Evolutionary conservation across 345 rosid genomes (phyloP), one percentile per base, ranked within the genome.

Genomic region (Linum trigynum): DNA sequence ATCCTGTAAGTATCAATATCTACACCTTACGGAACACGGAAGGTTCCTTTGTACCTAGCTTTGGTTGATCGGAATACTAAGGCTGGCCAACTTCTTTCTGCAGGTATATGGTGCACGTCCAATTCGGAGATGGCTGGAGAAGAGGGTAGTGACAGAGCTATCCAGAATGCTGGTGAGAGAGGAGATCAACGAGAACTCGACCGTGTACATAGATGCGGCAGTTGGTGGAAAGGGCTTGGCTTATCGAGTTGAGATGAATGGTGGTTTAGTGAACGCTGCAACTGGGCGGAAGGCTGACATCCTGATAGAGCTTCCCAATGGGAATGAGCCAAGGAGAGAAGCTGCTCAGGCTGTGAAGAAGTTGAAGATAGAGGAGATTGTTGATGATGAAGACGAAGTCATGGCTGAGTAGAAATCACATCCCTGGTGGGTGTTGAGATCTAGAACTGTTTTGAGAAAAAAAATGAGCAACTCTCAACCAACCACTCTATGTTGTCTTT

Each of bases 61-160:
- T 60, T 9, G 38, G 7, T 3, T 2, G 0, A 10, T 23, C 1
- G 0, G 17, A 17, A 38, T n/a, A 17, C 43, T 58, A 39, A 71
- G 65, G 5, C 0, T 16, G 38, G 14, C 64, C 2, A 16, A 7
- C 55, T 59, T 43, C 38, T 68, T n/a, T 45, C 38, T 60, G 55
- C 48, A 90, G 97, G 95, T 89, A 0, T 94, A 88, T 63, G 96
- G 99, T 5, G 96, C 97, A 1, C 80, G 97, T 40, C 96, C 97
- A 0, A 86, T 94, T 32, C 75, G 99, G 75, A 86, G 99, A 62
- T 94, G 97, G 99, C 89, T 94, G 0, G 97, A 94, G 82, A 90
- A 66, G 78, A 90, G 75, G 78, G 97, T 94, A 71, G 97, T 94
- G 0, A 94, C 99, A 0, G 89, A 88, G 74, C 73, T 94, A 7